These are phyloP conservation scores for Acacia concinna DNA, from an alignment of 331 rosid species.

Conservation along the genomic window DNA sequence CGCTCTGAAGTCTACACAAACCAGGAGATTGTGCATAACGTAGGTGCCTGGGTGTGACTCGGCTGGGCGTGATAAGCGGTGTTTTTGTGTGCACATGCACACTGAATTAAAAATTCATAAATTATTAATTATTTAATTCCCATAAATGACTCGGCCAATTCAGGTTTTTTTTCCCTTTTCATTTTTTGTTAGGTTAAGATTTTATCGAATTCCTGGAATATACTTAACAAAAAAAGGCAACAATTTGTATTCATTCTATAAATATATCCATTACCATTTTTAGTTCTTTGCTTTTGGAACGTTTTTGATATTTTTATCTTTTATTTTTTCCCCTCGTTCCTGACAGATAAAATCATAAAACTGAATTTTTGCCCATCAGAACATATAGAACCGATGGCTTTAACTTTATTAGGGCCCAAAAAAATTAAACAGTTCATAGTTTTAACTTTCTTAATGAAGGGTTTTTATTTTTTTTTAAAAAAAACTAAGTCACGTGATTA, in stretches of 20 bases:
- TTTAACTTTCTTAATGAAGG: no score
- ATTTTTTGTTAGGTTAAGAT: neutral
- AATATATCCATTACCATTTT: neutral
- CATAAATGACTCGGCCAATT: neutral
- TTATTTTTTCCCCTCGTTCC: no score
- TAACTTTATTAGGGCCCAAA: no score
- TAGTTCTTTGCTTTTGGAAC: no score
- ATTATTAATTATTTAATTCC: neutral
- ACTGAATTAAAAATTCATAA: neutral
- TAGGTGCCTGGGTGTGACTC: neutral
- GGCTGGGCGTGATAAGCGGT: neutral
- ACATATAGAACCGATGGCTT: no score
- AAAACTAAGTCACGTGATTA: no score
- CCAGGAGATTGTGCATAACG: neutral
- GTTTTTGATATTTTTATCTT: neutral
- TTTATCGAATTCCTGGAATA: neutral
- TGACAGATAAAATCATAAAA: no score
- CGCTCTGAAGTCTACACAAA: neutral
- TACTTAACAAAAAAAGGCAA: neutral
- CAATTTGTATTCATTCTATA: neutral
- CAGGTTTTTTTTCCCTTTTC: neutral
- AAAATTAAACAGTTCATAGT: no score
- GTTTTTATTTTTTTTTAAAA: no score
- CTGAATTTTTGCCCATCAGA: no score
- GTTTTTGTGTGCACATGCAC: neutral